Conservation (phyloP, 192 early-diverging fungal species). For the Backusella psychrophila region DNA sequence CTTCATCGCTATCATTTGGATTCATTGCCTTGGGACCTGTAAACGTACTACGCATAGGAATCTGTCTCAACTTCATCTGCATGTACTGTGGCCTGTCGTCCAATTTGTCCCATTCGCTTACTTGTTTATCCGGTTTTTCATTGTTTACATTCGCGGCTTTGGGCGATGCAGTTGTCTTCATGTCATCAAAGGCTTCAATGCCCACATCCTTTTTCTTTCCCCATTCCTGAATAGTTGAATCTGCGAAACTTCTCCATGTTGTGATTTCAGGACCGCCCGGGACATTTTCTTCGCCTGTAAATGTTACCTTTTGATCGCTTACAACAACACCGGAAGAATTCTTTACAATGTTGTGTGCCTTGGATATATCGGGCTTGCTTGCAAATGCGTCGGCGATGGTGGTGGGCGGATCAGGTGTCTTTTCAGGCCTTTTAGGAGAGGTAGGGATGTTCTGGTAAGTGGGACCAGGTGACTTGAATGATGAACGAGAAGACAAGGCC, state of each 20-base stretch:
- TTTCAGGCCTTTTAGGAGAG: not conserved
- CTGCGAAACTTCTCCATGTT: not conserved
- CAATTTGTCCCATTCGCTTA: not conserved
- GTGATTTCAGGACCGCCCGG: not conserved
- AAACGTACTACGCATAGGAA: not conserved
- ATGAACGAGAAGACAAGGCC: not conserved
- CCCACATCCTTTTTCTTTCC: not conserved
- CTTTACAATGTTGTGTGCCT: not conserved
- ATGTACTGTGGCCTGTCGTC: slow-evolving; percentile 4
- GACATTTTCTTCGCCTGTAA: not conserved
- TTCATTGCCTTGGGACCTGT: not conserved
- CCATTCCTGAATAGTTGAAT: not conserved
- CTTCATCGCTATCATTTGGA: not conserved
- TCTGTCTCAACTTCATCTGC: slow-evolving; percentile 10
- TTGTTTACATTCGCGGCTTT: not conserved
- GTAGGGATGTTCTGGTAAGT: not conserved
- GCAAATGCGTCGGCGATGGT: not conserved
- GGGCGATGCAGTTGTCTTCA: not conserved
- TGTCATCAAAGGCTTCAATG: not conserved
- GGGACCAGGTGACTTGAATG: not conserved
- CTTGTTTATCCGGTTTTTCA: not conserved
- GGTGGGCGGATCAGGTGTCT: not conserved
- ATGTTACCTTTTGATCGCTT: not conserved
- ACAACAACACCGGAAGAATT: not conserved
- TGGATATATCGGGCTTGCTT: not conserved